A percentile compares a stretch with the other conserved stretches of the same genome.
Conservation (phyloP, 2,329 filamentous ascomycete species). For the Tympanopsis confertula region DNA sequence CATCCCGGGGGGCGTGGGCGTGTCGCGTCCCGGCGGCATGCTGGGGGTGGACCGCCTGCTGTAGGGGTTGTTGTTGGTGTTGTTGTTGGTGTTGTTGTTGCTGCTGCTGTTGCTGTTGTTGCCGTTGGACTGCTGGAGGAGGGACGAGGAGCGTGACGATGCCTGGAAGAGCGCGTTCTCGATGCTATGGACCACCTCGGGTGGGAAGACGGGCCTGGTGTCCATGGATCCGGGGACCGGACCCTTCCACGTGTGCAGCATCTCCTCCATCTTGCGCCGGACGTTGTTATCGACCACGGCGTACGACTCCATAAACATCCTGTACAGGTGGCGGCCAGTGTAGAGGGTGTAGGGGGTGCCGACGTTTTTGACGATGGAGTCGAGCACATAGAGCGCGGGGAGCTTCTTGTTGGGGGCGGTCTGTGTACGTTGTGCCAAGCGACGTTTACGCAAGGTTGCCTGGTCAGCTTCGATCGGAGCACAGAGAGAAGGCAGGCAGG, state of each 20-base stretch:
- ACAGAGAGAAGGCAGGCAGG: conserved; percentile 4
- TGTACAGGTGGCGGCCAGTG: conserved; percentile 80
- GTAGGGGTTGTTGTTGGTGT: conserved; percentile 9
- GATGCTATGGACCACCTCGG: conserved; percentile 77
- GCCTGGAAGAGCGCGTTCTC: conserved; percentile 90
- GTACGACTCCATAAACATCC: conserved; percentile 94
- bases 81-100: conserved; percentile 9
- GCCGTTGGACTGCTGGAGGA: conserved; percentile 20
- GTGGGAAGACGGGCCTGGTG: conserved; percentile 76
- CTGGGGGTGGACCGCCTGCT: conserved; percentile 6
- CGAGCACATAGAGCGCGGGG: conserved; percentile 90
- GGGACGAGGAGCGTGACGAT: conserved; percentile 40
- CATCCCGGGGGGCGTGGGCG: no score
- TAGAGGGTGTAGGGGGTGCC: conserved; percentile 95
- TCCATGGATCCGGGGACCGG: conserved; percentile 88
- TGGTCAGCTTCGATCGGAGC: conserved; percentile 7
- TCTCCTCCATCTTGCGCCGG: conserved; percentile 86
- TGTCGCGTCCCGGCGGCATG: background rate
- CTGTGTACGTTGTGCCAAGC: conserved; percentile 40
- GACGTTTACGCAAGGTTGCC: conserved; percentile 9
- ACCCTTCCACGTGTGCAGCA: conserved; percentile 97
- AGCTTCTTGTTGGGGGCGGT: conserved; percentile 79
- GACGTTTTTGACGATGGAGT: conserved; percentile 97
- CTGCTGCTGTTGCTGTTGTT: conserved; percentile 6
- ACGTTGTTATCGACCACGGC: conserved; percentile 74